Conservation (phyloP, 441 rosid genomes). For the Gossypium lobatum region DNA sequence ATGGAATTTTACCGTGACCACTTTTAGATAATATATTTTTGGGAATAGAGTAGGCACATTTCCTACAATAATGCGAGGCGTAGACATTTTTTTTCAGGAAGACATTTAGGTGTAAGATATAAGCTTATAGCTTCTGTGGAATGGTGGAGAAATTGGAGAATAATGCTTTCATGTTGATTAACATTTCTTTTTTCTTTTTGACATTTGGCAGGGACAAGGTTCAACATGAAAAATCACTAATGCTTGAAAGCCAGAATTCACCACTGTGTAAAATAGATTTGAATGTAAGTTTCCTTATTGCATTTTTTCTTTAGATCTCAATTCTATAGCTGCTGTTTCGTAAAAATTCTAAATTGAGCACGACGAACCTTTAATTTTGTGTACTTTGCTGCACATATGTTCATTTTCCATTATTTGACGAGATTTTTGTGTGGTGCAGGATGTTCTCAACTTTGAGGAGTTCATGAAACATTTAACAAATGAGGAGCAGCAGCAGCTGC, state of each 20-base stretch:
- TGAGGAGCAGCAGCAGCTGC: slow-evolving; percentile 72
- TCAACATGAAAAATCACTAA: slow-evolving; percentile 49
- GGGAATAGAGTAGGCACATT: not conserved
- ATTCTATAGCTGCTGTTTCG: not conserved
- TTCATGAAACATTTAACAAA: slow-evolving; percentile 51
- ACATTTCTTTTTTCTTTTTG: slow-evolving; percentile 19
- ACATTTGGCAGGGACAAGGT: slow-evolving; percentile 56
- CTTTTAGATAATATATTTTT: slow-evolving; percentile 12
- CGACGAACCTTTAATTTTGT: not conserved
- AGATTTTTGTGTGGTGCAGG: slow-evolving; percentile 37
- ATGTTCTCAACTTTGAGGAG: slow-evolving; percentile 71
- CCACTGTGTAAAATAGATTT: slow-evolving; percentile 62
- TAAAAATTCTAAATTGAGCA: not conserved
- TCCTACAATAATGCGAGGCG: not conserved
- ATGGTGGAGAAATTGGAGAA: slow-evolving; percentile 2
- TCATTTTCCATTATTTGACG: not conserved
- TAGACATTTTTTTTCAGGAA: not conserved
- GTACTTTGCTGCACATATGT: not conserved
- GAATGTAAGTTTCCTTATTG: slow-evolving; percentile 45
- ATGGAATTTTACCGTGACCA: not conserved
- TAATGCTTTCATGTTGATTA: slow-evolving; percentile 8
- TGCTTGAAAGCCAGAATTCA: slow-evolving; percentile 54
- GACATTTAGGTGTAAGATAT: not conserved
- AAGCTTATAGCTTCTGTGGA: not conserved
- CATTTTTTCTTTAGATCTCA: not conserved